Percentiles rank a stretch among this genome's conserved stretches.
These are phyloP conservation scores for Diaporthe sp. DNA, from an alignment of 2,329 filamentous ascomycete genomes.

Conservation along the genomic window DNA sequence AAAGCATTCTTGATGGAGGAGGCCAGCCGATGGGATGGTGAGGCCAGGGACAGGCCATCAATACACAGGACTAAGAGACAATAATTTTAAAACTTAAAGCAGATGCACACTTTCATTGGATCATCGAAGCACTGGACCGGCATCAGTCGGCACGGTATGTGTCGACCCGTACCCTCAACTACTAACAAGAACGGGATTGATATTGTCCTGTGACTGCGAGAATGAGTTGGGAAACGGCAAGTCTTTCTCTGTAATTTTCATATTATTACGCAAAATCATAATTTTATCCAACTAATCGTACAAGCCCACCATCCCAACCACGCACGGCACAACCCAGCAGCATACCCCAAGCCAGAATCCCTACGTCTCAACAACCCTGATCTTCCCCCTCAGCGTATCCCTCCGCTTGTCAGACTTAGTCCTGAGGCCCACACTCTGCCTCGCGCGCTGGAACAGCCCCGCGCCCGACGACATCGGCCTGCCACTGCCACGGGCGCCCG, in stretches of 20 bases:
- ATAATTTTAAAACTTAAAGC: no score
- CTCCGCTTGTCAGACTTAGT: conserved; percentile 33
- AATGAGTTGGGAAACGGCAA: neutral
- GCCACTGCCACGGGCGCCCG: neutral
- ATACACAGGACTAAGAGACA: no score
- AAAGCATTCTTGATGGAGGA: no score
- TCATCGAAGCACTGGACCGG: neutral
- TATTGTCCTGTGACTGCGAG: no score
- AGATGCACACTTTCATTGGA: neutral
- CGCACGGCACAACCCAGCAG: neutral
- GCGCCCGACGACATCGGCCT: neutral
- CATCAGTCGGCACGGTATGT: neutral
- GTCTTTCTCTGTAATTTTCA: neutral
- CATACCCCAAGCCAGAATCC: neutral
- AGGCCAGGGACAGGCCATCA: no score
- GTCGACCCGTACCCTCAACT: neutral
- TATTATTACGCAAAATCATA: neutral
- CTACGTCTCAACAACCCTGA: conserved; percentile 20
- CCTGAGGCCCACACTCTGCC: conserved; percentile 25
- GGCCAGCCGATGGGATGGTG: no score
- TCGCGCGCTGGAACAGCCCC: conserved; percentile 36
- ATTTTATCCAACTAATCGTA: neutral
- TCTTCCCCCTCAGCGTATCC: conserved; percentile 30
- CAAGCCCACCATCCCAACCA: neutral
- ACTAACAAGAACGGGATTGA: neutral